A percentile compares a stretch with the other conserved stretches of the same genome.
phyloP scores from a whole-genome alignment of 805 yeast genomes.

The Ogataea nakhonphanomensis region DNA sequence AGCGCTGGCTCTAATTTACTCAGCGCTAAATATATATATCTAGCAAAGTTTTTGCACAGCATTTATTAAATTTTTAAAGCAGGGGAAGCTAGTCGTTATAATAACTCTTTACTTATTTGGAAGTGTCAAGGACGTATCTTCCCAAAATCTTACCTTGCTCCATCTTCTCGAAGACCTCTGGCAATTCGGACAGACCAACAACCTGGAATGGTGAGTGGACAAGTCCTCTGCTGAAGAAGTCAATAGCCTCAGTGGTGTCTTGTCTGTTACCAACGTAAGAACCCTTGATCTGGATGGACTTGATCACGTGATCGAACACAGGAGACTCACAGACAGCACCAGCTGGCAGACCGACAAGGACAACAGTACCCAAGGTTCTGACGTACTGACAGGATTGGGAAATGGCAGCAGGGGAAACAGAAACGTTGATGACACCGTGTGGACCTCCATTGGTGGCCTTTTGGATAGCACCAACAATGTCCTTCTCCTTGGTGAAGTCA shows the following conservation, averaged over 20 bases:
- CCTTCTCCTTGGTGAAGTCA: constrained; percentile 47
- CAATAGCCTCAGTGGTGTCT: constrained; percentile 75
- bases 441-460: constrained; percentile 50
- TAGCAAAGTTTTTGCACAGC: background rate
- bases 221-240: constrained; percentile 65
- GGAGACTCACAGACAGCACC: constrained; percentile 68
- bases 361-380: constrained; percentile 59
- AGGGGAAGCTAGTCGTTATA: background rate
- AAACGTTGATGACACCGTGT: constrained; percentile 67
- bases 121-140: constrained; percentile 81
- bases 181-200: constrained; percentile 70
- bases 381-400: constrained; percentile 56
- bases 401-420: constrained; percentile 51
- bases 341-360: constrained; percentile 71
- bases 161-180: constrained; percentile 71
- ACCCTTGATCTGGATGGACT: constrained; percentile 68
- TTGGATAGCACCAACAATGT: constrained; percentile 39
- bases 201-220: constrained; percentile 64
- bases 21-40: background rate
- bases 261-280: constrained; percentile 89
- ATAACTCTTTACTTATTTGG: constrained; percentile 38
- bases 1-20: background rate
- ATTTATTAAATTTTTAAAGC: background rate
- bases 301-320: constrained; percentile 72
- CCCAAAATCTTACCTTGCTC: constrained; percentile 82